Evolutionary conservation across 2,329 filamentous ascomycete species (phyloP).

Genomic region (Parastagonospora nodorum): DNA sequence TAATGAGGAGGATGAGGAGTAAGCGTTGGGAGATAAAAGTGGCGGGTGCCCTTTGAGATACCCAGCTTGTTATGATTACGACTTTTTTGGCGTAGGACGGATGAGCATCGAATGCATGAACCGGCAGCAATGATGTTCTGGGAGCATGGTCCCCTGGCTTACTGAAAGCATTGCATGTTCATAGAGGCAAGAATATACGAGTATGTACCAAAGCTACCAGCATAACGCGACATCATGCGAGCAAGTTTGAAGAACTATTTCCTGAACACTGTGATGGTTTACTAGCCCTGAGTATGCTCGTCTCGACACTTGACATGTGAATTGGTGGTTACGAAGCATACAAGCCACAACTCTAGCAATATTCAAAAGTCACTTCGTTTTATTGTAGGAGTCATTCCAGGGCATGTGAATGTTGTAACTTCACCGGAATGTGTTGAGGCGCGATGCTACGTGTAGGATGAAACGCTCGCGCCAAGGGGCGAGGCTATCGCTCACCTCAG

Average conservation of each 20-base stretch:
- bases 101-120: constrained; percentile 5
- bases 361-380: too few relatives aligned
- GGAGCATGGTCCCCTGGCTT: background rate
- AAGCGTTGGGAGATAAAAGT: constrained; percentile 20
- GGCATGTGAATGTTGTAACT: too few relatives aligned
- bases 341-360: too few relatives aligned
- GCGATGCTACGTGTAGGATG: constrained; percentile 1
- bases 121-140: background rate
- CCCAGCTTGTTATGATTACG: constrained; percentile 22
- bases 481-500: constrained; percentile 15
- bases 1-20: constrained; percentile 62
- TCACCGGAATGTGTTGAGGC: background rate
- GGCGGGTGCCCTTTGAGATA: constrained; percentile 19
- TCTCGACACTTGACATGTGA: too few relatives aligned
- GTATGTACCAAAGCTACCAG: too few relatives aligned
- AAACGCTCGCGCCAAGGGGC: constrained; percentile 11
- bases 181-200: too few relatives aligned
- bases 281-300: too few relatives aligned
- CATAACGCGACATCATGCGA: too few relatives aligned
- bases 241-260: too few relatives aligned
- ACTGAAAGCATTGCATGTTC: background rate
- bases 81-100: constrained; percentile 29
- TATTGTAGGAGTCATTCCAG: too few relatives aligned
- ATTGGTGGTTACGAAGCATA: too few relatives aligned
- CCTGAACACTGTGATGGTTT: too few relatives aligned